A percentile compares a stretch with the other conserved stretches of the same genome.
Conservation (phyloP, 352 stramenopile genomes). For the Globisporangium paddicum region DNA sequence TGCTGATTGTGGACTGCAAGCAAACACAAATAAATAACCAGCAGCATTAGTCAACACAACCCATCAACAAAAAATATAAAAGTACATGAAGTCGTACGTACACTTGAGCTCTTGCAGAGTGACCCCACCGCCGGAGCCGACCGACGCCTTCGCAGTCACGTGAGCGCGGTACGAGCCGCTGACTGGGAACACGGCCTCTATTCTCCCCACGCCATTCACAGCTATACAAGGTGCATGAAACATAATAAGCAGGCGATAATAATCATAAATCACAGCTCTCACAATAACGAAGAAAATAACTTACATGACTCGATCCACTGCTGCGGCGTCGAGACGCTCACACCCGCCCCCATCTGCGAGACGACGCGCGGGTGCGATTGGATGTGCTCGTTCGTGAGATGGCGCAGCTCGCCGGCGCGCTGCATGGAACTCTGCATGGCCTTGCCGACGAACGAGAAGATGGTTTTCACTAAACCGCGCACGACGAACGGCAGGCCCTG, state of each 20-base stretch:
- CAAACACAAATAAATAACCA: background rate
- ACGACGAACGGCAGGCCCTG: slow-evolving; percentile 58
- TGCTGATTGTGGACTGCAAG: slow-evolving; percentile 46
- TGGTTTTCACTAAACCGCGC: slow-evolving; percentile 51
- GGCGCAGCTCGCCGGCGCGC: slow-evolving; percentile 48
- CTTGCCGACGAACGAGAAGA: slow-evolving; percentile 59
- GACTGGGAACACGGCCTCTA: slow-evolving; percentile 67
- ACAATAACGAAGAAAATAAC: slow-evolving; percentile 10
- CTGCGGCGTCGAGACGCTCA: slow-evolving; percentile 49
- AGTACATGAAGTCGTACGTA: slow-evolving; percentile 23
- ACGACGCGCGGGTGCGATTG: slow-evolving; percentile 47
- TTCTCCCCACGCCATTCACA: slow-evolving; percentile 55
- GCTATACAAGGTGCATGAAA: slow-evolving; percentile 21
- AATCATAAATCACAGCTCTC: no score
- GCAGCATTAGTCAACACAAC: background rate
- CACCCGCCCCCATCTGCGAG: slow-evolving; percentile 36
- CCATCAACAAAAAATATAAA: no score
- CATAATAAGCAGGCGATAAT: no score
- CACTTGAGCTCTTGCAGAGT: slow-evolving; percentile 60
- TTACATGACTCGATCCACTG: slow-evolving; percentile 76
- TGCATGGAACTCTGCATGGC: slow-evolving; percentile 65
- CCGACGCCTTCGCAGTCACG: slow-evolving; percentile 50
- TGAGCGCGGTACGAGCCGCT: slow-evolving; percentile 29
- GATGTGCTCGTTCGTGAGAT: slow-evolving; percentile 46
- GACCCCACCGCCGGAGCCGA: slow-evolving; percentile 32